Percentiles rank a stretch among this genome's conserved stretches.
Evolutionary conservation across 2,329 filamentous ascomycete genomes (phyloP).

Genomic region (Beauveria bassiana): DNA sequence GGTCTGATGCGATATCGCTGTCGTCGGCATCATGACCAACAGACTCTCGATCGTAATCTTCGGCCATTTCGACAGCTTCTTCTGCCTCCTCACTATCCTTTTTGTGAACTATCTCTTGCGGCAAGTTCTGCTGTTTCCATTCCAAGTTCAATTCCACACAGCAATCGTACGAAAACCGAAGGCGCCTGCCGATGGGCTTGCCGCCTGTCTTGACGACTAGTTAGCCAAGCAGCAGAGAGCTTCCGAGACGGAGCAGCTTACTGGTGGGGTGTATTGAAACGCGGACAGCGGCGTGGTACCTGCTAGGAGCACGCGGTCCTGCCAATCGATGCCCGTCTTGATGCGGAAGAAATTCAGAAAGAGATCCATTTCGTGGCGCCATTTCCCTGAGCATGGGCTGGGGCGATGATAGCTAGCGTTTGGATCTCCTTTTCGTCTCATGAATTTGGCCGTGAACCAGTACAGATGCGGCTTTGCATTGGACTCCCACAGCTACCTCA

Average conservation of each 20-base stretch:
- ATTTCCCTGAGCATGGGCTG: conserved; percentile 29
- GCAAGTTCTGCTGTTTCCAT: conserved; percentile 13
- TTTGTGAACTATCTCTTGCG: neutral
- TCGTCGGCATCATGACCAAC: neutral
- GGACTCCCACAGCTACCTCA: conserved; percentile 59
- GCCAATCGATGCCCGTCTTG: conserved; percentile 53
- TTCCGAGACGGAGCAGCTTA: conserved; percentile 21
- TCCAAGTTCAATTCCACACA: conserved; percentile 27
- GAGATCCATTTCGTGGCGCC: conserved; percentile 35
- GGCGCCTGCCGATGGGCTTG: conserved; percentile 29
- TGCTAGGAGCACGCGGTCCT: conserved; percentile 37
- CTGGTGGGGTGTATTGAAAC: conserved; percentile 42
- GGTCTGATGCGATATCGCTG: neutral
- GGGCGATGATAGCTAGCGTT: conserved; percentile 31
- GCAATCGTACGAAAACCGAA: conserved; percentile 25
- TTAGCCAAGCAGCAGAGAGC: neutral
- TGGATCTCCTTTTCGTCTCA: conserved; percentile 31
- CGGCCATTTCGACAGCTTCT: neutral
- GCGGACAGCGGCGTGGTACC: conserved; percentile 22
- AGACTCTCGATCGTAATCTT: neutral
- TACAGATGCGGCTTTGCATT: conserved; percentile 52
- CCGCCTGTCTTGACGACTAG: conserved; percentile 18
- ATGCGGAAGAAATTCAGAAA: conserved; percentile 52
- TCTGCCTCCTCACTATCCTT: neutral
- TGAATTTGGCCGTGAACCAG: conserved; percentile 47